These are phyloP conservation scores for Eutrema yunnanense DNA, from an alignment of 345 rosid genomes.

Conservation along the genomic window DNA sequence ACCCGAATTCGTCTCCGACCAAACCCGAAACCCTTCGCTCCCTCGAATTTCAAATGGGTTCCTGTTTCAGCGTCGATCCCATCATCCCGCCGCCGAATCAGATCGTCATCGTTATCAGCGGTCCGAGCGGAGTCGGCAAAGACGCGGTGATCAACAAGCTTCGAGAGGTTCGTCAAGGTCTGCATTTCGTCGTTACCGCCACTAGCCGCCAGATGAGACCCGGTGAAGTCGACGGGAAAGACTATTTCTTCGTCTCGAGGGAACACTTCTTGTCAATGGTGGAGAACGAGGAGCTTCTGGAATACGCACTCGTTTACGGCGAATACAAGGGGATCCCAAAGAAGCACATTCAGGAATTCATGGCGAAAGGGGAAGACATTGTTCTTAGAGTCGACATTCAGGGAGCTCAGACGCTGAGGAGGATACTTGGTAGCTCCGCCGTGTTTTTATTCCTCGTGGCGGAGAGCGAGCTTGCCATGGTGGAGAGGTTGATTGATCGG, in stretches of 20 bases:
- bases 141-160: constrained; percentile 76
- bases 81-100: constrained; percentile 51
- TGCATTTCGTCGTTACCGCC: constrained; percentile 88
- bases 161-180: constrained; percentile 44
- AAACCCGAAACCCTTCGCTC: constrained; percentile 59
- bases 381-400: constrained; percentile 90
- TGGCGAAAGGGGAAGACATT: constrained; percentile 65
- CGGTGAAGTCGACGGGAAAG: constrained; percentile 79
- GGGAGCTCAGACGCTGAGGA: constrained; percentile 73
- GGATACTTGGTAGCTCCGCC: constrained; percentile 61
- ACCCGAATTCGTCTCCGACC: constrained; percentile 27
- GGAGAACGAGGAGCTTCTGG: constrained; percentile 65
- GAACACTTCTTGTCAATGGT: constrained; percentile 69
- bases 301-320: constrained; percentile 86
- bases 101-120: constrained; percentile 67
- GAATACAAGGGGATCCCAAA: constrained; percentile 91
- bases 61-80: constrained; percentile 41
- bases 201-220: constrained; percentile 68
- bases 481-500: constrained; percentile 76
- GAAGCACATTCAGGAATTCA: constrained; percentile 68
- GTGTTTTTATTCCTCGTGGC: constrained; percentile 79
- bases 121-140: constrained; percentile 94
- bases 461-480: constrained; percentile 75
- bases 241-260: constrained; percentile 68
- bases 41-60: constrained; percentile 61